Evolutionary conservation across 306 rosid species (phyloP), one percentile per base, ranked within the genome.

Genomic region (Castanea mollissima): DNA sequence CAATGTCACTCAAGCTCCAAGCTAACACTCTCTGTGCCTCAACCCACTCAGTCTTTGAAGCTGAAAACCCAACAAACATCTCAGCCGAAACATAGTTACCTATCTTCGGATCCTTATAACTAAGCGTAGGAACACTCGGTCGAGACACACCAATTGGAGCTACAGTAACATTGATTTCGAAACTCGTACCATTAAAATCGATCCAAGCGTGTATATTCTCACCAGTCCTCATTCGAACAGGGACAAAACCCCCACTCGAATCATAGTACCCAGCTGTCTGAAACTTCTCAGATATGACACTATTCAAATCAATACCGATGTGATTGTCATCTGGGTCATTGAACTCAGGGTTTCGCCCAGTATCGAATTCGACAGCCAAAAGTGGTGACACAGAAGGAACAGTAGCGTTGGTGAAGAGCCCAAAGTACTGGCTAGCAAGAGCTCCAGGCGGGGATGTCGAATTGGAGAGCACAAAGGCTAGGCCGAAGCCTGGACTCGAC

Each of bases 61-160:
- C 97, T 0, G 99, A 95, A 74, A 95, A 95, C 21, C 99, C 99
- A 1, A 95, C 86, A 16, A 71, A 95, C 99, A 95, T 91, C 64
- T 95, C 90, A 1, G 87, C 56, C 31, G 97, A 88, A 16, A 95
- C 56, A 34, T 90, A 95, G 21, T 91, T 77, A 4, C 86, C 92
- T 0, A 95, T 92, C 1, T 1, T n/a, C 0, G 89, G 80, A 46
- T 89, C 32, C n/a, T 11, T 78, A 41, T 74, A 91, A 32, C 74
- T 59, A 25, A 95, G 89, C 5, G 92, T 91, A 1, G 99, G 97
- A 11, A 0, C 77, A 0, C 82, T 21, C 0, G 99, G 99, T 1
- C 92, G 89, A 0, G 92, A 4, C 2, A 92, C 75, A 4, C 84
- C 88, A 16, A 80, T 9, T 4, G 99, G 99, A 1, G 97, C 92